These are phyloP conservation scores for Mycena metata DNA, from an alignment of 768 basidiomycete species.

Conservation along the genomic window DNA sequence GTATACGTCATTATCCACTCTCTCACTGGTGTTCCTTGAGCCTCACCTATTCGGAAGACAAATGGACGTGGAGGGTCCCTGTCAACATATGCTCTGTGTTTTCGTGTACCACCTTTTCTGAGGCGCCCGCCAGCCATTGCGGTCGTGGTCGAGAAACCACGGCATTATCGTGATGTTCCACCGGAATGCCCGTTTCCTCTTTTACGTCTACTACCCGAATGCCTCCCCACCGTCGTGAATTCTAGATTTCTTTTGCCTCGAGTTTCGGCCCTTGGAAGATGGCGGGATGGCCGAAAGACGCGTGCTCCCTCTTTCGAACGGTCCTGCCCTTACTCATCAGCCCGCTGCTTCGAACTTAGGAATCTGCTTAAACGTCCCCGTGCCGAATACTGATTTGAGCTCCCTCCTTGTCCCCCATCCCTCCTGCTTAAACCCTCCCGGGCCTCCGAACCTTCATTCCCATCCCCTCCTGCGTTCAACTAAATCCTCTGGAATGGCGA, in stretches of 20 bases:
- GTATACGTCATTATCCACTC: constrained; percentile 17
- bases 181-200: neutral
- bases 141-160: constrained; percentile 17
- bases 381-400: constrained; percentile 27
- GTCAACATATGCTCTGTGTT: constrained; percentile 15
- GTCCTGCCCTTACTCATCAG: constrained; percentile 32
- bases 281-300: constrained; percentile 16
- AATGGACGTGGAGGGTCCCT: constrained; percentile 19
- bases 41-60: constrained; percentile 12
- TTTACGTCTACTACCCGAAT: constrained; percentile 19
- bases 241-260: constrained; percentile 36
- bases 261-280: constrained; percentile 28
- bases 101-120: constrained; percentile 2
- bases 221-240: constrained; percentile 4
- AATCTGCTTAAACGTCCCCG: constrained; percentile 28
- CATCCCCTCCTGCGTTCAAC: too few relatives aligned
- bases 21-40: neutral
- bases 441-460: neutral
- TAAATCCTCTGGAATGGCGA: constrained; percentile 12
- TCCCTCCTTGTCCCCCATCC: neutral
- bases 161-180: constrained; percentile 27
- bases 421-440: neutral
- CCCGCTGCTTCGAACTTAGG: constrained; percentile 35
- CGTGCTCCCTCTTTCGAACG: constrained; percentile 26
- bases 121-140: too few relatives aligned